phyloP scores from a whole-genome alignment of 176 grass and related monocot genomes.

The Pontederia crassipes region DNA sequence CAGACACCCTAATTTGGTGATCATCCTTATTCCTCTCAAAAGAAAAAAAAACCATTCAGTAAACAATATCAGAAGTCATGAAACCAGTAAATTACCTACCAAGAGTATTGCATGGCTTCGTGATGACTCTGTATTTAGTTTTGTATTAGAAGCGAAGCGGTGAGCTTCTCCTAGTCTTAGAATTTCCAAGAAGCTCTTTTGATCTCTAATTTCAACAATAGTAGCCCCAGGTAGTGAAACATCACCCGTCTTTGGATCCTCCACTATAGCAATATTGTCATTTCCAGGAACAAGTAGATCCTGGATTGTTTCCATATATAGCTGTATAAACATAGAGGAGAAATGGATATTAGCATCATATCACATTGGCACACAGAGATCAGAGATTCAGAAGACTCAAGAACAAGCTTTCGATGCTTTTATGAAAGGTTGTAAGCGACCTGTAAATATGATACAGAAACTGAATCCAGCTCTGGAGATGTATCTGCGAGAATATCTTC shows the following conservation, averaged over 20 bases:
- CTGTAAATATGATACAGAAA: slow-evolving; percentile 97
- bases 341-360: too few species aligned
- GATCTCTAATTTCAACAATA: slow-evolving; percentile 79
- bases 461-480: slow-evolving; percentile 51
- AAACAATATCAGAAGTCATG: neutral
- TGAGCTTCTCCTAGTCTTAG: slow-evolving; percentile 90
- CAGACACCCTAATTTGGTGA: too few species aligned
- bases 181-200: slow-evolving; percentile 89
- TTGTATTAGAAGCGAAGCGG: slow-evolving; percentile 94
- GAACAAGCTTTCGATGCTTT: too few species aligned
- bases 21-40: too few species aligned
- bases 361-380: too few species aligned
- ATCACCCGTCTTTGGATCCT: slow-evolving; percentile 94
- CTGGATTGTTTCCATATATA: slow-evolving; percentile 99
- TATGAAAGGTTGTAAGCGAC: slow-evolving; percentile 20
- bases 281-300: slow-evolving; percentile 95
- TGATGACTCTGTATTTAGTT: slow-evolving; percentile 94
- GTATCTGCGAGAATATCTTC: slow-evolving; percentile 95
- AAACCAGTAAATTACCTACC: slow-evolving; percentile 40
- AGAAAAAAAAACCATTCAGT: neutral
- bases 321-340: slow-evolving; percentile 23
- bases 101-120: slow-evolving; percentile 96
- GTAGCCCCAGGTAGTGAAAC: slow-evolving; percentile 90
- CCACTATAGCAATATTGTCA: slow-evolving; percentile 98
- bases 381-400: too few species aligned